Evolutionary conservation across 2,329 filamentous ascomycete genomes (phyloP).

Genomic region (Davidsoniella virescens): DNA sequence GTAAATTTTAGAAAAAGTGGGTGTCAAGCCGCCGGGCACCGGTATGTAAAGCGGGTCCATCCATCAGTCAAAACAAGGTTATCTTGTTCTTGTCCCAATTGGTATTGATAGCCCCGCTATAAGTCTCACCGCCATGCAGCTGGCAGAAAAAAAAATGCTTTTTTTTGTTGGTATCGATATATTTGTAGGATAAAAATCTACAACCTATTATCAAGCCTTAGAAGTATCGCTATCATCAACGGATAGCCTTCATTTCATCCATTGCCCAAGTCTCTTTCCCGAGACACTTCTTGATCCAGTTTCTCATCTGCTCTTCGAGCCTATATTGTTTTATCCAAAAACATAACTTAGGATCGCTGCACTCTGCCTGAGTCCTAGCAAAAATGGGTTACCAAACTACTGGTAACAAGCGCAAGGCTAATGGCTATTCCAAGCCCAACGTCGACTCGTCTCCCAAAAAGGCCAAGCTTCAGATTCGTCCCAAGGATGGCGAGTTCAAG

Average conservation of each 20-base stretch:
- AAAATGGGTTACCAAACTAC: conserved; percentile 22
- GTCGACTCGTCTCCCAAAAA: conserved; percentile 34
- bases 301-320: too few species aligned
- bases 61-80: too few species aligned
- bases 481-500: conserved; percentile 17
- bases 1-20: too few species aligned
- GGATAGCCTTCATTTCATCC: background rate
- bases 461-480: conserved; percentile 26
- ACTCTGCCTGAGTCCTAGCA: background rate
- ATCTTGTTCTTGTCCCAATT: too few species aligned
- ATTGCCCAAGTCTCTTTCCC: background rate
- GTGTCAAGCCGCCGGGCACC: too few species aligned
- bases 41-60: too few species aligned
- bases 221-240: too few species aligned
- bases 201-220: too few species aligned
- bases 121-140: too few species aligned
- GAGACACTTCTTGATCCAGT: background rate
- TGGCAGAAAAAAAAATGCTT: background rate
- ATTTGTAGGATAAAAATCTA: background rate
- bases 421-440: conserved; percentile 27
- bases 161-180: background rate
- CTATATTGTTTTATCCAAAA: background rate
- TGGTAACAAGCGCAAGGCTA: conserved; percentile 42
- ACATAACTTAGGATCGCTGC: background rate
- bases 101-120: too few species aligned